phyloP scores from a whole-genome alignment of 1,284 basidiomycete genomes.

The Cryptococcus sp. region DNA sequence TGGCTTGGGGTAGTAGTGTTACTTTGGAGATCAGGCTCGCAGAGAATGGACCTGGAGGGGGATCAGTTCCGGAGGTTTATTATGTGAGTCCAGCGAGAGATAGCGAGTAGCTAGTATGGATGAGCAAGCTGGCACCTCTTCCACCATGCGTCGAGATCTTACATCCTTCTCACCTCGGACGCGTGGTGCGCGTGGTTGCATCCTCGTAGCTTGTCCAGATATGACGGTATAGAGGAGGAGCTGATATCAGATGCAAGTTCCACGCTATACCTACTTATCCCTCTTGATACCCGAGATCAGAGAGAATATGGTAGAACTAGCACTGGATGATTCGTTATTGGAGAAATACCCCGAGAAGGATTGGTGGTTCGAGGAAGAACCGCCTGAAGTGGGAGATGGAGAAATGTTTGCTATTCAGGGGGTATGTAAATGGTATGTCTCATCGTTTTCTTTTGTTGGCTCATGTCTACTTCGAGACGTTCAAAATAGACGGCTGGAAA shows the following conservation, averaged over 20 bases:
- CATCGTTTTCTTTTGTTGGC: not conserved
- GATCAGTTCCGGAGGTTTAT: conserved; percentile 33
- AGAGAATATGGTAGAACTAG: conserved; percentile 78
- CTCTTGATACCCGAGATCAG: conserved; percentile 81
- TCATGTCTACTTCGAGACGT: not conserved
- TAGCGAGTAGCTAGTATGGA: not conserved
- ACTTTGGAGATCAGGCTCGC: conserved; percentile 39
- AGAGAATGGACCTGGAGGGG: conserved; percentile 23
- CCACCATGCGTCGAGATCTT: no score
- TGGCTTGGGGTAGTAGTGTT: conserved; percentile 46
- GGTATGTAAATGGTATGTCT: conserved; percentile 64
- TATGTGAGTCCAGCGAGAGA: conserved; percentile 31
- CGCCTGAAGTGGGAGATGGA: conserved; percentile 54
- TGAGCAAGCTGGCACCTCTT: not conserved
- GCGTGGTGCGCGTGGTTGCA: not conserved
- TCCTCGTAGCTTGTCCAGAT: not conserved
- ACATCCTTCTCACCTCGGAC: no score
- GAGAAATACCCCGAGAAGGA: conserved; percentile 61
- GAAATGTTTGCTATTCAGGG: conserved; percentile 52
- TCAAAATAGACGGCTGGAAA: no score
- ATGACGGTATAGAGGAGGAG: not conserved
- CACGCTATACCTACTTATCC: conserved; percentile 83
- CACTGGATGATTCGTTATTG: conserved; percentile 74
- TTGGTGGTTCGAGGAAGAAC: conserved; percentile 84
- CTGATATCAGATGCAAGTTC: conserved; percentile 56